Conservation (phyloP, 306 rosid genomes). For the Vigna reflexopilosa region DNA sequence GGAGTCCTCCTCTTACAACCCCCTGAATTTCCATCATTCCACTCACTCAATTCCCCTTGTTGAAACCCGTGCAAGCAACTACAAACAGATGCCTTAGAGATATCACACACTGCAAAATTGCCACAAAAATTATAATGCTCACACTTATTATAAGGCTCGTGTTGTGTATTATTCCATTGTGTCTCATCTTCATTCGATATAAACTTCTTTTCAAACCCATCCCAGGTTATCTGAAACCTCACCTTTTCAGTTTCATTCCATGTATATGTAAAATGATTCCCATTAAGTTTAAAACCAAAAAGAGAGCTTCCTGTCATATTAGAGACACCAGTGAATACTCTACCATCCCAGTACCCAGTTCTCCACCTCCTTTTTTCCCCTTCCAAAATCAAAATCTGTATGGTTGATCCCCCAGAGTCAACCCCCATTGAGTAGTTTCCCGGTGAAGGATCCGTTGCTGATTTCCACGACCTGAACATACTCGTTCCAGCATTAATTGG, state of each 20-base stretch:
- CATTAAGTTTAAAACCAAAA: slow-evolving; percentile 54
- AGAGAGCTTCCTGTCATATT: slow-evolving; percentile 46
- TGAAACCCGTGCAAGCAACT: slow-evolving; percentile 57
- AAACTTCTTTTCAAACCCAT: slow-evolving; percentile 56
- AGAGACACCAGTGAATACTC: slow-evolving; percentile 56
- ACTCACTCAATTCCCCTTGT: slow-evolving; percentile 39
- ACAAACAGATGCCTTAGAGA: slow-evolving; percentile 35
- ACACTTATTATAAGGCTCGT: slow-evolving; percentile 56
- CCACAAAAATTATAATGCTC: slow-evolving; percentile 71
- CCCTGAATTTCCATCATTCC: slow-evolving; percentile 46
- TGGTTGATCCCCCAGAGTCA: slow-evolving; percentile 57
- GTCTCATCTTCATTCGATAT: slow-evolving; percentile 42
- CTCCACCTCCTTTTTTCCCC: slow-evolving; percentile 64
- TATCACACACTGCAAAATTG: slow-evolving; percentile 56
- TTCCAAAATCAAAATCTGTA: slow-evolving; percentile 67
- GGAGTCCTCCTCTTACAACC: slow-evolving; percentile 62
- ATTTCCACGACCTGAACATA: slow-evolving; percentile 70
- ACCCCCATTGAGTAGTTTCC: slow-evolving; percentile 63
- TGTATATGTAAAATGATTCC: slow-evolving; percentile 38
- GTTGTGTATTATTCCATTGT: slow-evolving; percentile 46
- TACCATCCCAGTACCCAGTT: slow-evolving; percentile 72
- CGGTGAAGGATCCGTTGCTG: slow-evolving; percentile 55
- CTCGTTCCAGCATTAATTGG: slow-evolving; percentile 28
- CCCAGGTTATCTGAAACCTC: slow-evolving; percentile 64
- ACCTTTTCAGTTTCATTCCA: slow-evolving; percentile 1